Base-by-base conservation (phyloP, 176 grass and related monocot genomes). In the Musa itinerans region DNA sequence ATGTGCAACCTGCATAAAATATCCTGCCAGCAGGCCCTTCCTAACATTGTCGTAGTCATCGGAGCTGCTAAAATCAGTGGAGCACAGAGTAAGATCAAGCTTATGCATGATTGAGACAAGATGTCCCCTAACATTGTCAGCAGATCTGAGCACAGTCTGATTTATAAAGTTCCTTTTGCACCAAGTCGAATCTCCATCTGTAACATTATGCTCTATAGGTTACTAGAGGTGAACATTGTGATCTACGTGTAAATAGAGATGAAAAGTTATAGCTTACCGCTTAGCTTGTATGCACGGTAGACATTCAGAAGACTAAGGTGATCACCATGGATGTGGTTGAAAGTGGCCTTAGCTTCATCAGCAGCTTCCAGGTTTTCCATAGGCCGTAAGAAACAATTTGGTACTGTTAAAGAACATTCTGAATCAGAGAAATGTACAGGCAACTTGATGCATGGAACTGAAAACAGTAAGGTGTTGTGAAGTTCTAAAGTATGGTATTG, bases 301-400 rank as follows among this genome's bases (percentile, higher is more conserved):
- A 79, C 67, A 61, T 79, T 79, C 54, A 79, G 52, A 71, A 79
- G 78, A 59, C 65, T 62, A 20, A 79, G 78, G 65, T 79, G 78
- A 79, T 79, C 78, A 17, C 78, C 67, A 25, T 79, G 58, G 24
- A 61, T 50, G 67, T 79, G 78, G 34, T 49, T 71, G 29, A 79
- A 79, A 10, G 27, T 79, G 19, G 52, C 17, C 53, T 59, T 71
- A 3, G 54, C 52, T 55, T 79, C 20, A 71, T 61, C 78, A 71
- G 66, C 78, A 59, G 54, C 54, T 59, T 79, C 52, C 52, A 59
- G 78, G 67, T 68, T 23, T 55, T 79, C 78, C 53, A 50, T 16
- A 59, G 78, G 78, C 29, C 54, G 25, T 71, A 79, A 23, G 51
- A 79, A 79, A 67, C 78, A 79, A 79, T 79, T 50, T 57, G 78